phyloP scores from a whole-genome alignment of 495 filamentous ascomycete species.

The Tuber umbilicatum region DNA sequence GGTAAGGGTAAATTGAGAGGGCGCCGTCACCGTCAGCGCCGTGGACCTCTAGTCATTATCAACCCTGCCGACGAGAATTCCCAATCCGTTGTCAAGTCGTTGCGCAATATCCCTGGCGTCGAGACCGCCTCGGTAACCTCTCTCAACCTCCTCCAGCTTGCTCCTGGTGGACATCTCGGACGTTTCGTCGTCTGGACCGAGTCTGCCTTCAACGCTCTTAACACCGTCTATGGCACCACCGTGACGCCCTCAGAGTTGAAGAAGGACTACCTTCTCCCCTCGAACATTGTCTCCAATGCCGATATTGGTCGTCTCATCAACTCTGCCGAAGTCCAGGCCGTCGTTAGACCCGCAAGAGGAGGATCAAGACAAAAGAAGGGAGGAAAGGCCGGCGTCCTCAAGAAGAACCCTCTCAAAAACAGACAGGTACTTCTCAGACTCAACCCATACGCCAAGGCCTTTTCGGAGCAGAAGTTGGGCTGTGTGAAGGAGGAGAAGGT shows the following conservation, averaged over 20 bases:
- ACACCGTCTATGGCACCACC: slow-evolving; percentile 90
- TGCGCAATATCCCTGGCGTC: slow-evolving; percentile 97
- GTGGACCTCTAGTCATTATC: slow-evolving; percentile 94
- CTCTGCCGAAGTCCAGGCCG: slow-evolving; percentile 93
- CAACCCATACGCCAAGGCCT: slow-evolving; percentile 91
- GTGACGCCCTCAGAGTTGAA: slow-evolving; percentile 78
- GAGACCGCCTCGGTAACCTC: slow-evolving; percentile 92
- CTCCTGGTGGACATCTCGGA: slow-evolving; percentile 95
- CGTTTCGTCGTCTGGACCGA: slow-evolving; percentile 99
- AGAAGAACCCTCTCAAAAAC: slow-evolving; percentile 99
- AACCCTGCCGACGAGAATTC: slow-evolving; percentile 77
- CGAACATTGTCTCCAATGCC: slow-evolving; percentile 78
- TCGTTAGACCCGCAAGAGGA: slow-evolving; percentile 81
- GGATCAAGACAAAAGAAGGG: slow-evolving; percentile 80
- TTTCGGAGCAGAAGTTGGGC: slow-evolving; percentile 73
- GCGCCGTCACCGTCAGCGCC: slow-evolving; percentile 92
- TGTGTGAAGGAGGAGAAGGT: slow-evolving; percentile 51
- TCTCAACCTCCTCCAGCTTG: slow-evolving; percentile 97
- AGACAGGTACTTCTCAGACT: slow-evolving; percentile 93
- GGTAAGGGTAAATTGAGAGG: slow-evolving; percentile 96
- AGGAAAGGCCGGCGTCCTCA: slow-evolving; percentile 64
- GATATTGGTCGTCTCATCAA: slow-evolving; percentile 96
- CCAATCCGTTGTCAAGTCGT: slow-evolving; percentile 80
- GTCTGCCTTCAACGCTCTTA: slow-evolving; percentile 87
- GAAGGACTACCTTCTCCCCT: slow-evolving; percentile 96